phyloP scores from a whole-genome alignment of 345 rosid species.

The Arabis hirsuta region DNA sequence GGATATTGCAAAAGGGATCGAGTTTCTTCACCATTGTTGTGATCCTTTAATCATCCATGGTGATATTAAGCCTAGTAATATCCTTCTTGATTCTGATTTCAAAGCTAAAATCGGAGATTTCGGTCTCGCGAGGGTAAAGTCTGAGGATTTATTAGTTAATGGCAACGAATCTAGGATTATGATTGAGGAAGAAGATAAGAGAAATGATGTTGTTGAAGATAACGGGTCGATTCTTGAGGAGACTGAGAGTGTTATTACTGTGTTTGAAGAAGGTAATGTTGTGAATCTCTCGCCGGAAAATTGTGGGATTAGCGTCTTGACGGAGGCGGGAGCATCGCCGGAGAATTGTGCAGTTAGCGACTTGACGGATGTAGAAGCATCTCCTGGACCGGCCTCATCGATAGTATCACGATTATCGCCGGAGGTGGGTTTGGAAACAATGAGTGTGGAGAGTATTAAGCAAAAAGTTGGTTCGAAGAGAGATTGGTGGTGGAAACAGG shows the following conservation, averaged over 20 bases:
- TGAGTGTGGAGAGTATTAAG: slow-evolving; percentile 50
- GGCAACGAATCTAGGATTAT: slow-evolving; percentile 39
- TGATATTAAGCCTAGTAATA: slow-evolving; percentile 72
- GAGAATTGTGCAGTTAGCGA: slow-evolving; percentile 32
- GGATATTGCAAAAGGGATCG: slow-evolving; percentile 78
- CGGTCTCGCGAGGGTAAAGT: slow-evolving; percentile 72
- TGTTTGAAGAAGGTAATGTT: slow-evolving; percentile 54
- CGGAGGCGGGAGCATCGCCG: slow-evolving; percentile 22
- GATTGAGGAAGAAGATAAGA: slow-evolving; percentile 44
- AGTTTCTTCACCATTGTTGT: slow-evolving; percentile 72
- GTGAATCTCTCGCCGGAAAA: slow-evolving; percentile 60
- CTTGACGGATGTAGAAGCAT: slow-evolving; percentile 2
- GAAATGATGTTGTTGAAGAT: slow-evolving; percentile 50
- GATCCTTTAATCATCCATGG: slow-evolving; percentile 69
- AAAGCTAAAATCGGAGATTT: slow-evolving; percentile 77
- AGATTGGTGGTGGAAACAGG: slow-evolving; percentile 89
- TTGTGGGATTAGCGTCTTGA: slow-evolving; percentile 45
- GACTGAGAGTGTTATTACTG: slow-evolving; percentile 62
- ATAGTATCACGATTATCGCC: slow-evolving; percentile 43
- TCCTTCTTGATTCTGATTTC: slow-evolving; percentile 58
- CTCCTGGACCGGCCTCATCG: neutral
- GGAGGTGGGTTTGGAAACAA: slow-evolving; percentile 50
- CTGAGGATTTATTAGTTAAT: slow-evolving; percentile 46
- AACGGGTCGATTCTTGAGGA: slow-evolving; percentile 80
- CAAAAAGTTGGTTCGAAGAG: slow-evolving; percentile 55